Evolutionary conservation across 208 protist genomes (phyloP).

Genomic region (Leishmania tropica): DNA sequence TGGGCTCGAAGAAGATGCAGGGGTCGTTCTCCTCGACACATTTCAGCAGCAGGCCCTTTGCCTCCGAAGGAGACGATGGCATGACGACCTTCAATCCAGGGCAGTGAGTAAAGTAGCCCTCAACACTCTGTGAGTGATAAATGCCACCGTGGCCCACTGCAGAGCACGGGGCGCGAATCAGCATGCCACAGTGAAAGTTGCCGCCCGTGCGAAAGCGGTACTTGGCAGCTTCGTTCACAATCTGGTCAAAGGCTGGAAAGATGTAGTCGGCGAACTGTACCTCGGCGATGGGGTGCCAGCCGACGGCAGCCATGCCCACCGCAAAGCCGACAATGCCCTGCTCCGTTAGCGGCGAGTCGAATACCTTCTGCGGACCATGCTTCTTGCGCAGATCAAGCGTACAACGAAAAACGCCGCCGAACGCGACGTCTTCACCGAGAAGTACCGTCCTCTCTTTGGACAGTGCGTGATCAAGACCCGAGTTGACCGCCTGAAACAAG

Average conservation of each 20-base stretch:
- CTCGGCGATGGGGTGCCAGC: slow-evolving; percentile 95
- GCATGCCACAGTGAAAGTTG: slow-evolving; percentile 94
- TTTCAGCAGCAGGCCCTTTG: slow-evolving; percentile 92
- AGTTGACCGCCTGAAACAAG: slow-evolving; percentile 95
- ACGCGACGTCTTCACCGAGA: slow-evolving; percentile 98
- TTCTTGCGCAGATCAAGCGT: slow-evolving; percentile 81
- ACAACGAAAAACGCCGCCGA: slow-evolving; percentile 98
- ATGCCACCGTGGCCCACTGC: slow-evolving; percentile 98
- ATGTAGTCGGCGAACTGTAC: slow-evolving; percentile 99
- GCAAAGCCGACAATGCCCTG: slow-evolving; percentile 98
- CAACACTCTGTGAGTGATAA: slow-evolving; percentile 97
- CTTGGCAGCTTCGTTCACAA: slow-evolving; percentile 99
- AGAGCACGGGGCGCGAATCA: slow-evolving; percentile 95
- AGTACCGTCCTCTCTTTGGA: slow-evolving; percentile 82
- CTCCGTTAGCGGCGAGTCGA: slow-evolving; percentile 97
- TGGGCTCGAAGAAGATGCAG: slow-evolving; percentile 98
- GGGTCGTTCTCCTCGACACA: slow-evolving; percentile 94
- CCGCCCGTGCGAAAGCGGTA: slow-evolving; percentile 97
- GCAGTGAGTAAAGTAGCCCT: slow-evolving; percentile 97
- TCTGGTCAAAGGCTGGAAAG: slow-evolving; percentile 98
- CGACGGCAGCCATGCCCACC: slow-evolving; percentile 93
- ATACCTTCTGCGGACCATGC: slow-evolving; percentile 92
- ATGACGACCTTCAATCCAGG: slow-evolving; percentile 91
- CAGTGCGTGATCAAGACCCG: slow-evolving; percentile 94
- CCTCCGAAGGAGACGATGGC: slow-evolving; percentile 78